Base-by-base conservation (phyloP, 2,329 filamentous ascomycete genomes). In the Cladosporium sp. region DNA sequence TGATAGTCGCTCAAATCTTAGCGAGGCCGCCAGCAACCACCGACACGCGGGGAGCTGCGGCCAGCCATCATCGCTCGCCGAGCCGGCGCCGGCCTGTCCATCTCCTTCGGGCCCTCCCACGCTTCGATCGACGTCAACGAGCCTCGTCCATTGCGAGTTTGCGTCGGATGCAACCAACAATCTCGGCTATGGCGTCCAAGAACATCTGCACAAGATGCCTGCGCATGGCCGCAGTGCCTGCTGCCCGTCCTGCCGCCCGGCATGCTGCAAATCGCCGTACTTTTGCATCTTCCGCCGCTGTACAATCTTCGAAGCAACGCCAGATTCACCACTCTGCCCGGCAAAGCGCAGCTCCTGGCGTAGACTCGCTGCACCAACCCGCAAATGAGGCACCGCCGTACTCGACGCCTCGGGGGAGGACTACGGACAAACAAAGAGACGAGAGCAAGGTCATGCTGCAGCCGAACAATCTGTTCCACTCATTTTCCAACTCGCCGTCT, bases 401-500 rank as follows among this genome's bases (percentile, higher is more conserved):
- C 11, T 35, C 13, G 7, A 37, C 48, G 6, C 48, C 48, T 22
- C 32, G 48, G 22, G 48, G 48, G n/a, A 43, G 48, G 18, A 43
- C 48, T 2, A 37, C 40, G 14, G 48, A 50, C 48, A 50, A 50
- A 40, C 16, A 50, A 50, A 42, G 48, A 31, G 31, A 16, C 9
- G 48, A 37, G 22, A 32, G 34, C 28, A 10, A 38, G 19, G 40
- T 38, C 19, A 50, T 50, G 48, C 48, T 50, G 33, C 38, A 46
- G 33, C 43, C 35, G 18, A 46, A 53, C 38, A 46, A 53, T 43
- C 84, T 98, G 53, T 98, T 97, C 76, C 92, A 98, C 71, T 83
- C 89, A 9, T 95, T 93, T 70, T 88, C 89, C 34, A 79, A 85
- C 58, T 98, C 93, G 11, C 93, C 95, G 8, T 87, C 92, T 40